phyloP scores from a whole-genome alignment of 805 yeast species.

The Metschnikowia colocasiae region DNA sequence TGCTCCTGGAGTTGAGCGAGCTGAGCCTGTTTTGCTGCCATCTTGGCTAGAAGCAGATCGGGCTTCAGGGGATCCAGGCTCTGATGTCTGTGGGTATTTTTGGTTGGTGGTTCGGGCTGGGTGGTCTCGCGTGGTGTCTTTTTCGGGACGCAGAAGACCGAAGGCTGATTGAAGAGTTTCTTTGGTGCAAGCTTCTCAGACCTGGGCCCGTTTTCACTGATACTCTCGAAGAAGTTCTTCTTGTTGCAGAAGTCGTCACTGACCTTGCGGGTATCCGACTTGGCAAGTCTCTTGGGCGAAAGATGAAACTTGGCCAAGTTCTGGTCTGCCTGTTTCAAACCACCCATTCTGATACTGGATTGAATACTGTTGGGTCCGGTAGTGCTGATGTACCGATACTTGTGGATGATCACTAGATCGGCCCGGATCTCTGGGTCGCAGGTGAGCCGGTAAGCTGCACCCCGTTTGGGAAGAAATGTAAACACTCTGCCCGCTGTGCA shows the following conservation, averaged over 20 bases:
- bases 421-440: neutral
- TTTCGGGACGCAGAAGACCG: conserved; percentile 1
- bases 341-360: conserved; percentile 1
- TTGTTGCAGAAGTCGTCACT: conserved; percentile 2
- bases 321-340: conserved; percentile 1
- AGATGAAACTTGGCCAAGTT: conserved; percentile 10
- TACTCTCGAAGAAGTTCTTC: conserved; percentile 2
- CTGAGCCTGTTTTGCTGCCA: conserved; percentile 52
- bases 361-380: too few species aligned
- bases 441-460: conserved; percentile 1
- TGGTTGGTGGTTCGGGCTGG: neutral
- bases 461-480: neutral
- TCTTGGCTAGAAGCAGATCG: conserved; percentile 16
- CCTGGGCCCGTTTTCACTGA: neutral
- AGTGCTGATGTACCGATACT: too few species aligned
- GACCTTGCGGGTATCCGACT: conserved; percentile 1
- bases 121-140: neutral
- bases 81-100: neutral
- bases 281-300: conserved; percentile 4
- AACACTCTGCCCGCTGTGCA: neutral
- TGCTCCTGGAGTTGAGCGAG: conserved; percentile 47
- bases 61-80: neutral
- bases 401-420: too few species aligned
- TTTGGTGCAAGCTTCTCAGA: neutral
- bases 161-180: neutral